phyloP scores from a whole-genome alignment of 129 eudicot species.

The Tagetes erecta region DNA sequence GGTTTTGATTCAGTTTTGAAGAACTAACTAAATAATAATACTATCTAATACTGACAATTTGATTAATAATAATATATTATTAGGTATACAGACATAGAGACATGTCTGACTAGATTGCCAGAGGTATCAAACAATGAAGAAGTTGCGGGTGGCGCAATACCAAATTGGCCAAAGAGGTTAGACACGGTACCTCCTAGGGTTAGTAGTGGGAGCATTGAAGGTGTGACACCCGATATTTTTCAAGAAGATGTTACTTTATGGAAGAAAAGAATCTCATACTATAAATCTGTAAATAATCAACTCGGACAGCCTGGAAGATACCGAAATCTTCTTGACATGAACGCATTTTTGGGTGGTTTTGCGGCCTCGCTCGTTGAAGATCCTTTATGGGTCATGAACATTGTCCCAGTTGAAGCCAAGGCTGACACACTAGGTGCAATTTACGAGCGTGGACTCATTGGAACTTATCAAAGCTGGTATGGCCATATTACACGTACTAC shows the following conservation, averaged over 20 bases:
- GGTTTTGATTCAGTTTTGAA: background rate
- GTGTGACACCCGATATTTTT: constrained; percentile 60
- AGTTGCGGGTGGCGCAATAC: constrained; percentile 75
- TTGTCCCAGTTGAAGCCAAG: constrained; percentile 87
- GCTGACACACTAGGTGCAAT: constrained; percentile 82
- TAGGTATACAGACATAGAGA: constrained; percentile 84
- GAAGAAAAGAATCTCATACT: constrained; percentile 75
- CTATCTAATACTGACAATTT: background rate
- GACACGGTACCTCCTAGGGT: constrained; percentile 80
- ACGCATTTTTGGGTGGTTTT: constrained; percentile 87
- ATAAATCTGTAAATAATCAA: constrained; percentile 74
- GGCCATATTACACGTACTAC: background rate
- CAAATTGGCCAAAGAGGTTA: constrained; percentile 84
- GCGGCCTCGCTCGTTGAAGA: constrained; percentile 78
- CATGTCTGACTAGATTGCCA: constrained; percentile 83
- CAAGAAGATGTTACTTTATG: constrained; percentile 53
- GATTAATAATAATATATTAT: background rate
- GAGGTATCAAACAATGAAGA: constrained; percentile 55
- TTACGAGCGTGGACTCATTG: constrained; percentile 84
- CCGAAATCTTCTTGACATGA: constrained; percentile 91
- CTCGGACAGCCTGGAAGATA: constrained; percentile 77
- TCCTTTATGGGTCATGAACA: constrained; percentile 96
- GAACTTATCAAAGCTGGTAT: constrained; percentile 92
- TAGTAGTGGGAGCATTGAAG: constrained; percentile 51
- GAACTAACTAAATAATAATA: background rate